Percentiles rank a stretch among this genome's conserved stretches.
These are phyloP conservation scores for Pythium aristosporum DNA, from an alignment of 352 stramenopile genomes.

Conservation along the genomic window DNA sequence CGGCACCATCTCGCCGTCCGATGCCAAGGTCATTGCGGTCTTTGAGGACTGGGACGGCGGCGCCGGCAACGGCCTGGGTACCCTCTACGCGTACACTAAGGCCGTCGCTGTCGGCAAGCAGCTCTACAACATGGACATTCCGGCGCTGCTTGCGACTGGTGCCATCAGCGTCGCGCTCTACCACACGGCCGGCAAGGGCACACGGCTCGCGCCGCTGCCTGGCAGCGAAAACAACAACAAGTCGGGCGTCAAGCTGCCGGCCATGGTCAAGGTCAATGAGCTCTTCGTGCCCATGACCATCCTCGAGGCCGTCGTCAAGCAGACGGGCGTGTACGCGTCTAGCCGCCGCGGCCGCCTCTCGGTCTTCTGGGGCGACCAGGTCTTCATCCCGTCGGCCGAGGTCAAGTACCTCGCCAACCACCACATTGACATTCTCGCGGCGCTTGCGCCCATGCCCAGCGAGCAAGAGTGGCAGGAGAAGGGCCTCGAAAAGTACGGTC, in stretches of 20 bases:
- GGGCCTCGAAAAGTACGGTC: conserved; percentile 97
- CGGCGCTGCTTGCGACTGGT: conserved; percentile 58
- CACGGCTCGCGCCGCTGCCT: conserved; percentile 94
- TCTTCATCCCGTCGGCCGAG: conserved; percentile 94
- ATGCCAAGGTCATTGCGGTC: conserved; percentile 94
- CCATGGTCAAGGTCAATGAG: conserved; percentile 88
- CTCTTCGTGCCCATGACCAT: conserved; percentile 94
- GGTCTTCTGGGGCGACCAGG: conserved; percentile 99
- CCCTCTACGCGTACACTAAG: conserved; percentile 96
- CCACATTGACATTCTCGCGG: conserved; percentile 98
- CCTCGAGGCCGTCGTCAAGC: conserved; percentile 97
- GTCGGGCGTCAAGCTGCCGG: conserved; percentile 97
- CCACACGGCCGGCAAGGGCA: conserved; percentile 98
- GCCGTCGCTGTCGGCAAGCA: conserved; percentile 84
- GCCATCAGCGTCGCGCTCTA: conserved; percentile 94
- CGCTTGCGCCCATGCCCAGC: conserved; percentile 91
- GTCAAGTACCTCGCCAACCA: conserved; percentile 94
- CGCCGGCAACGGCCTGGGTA: conserved; percentile 95
- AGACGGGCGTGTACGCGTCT: conserved; percentile 96
- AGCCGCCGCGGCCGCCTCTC: conserved; percentile 93
- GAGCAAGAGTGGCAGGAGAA: conserved; percentile 94
- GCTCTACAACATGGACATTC: conserved; percentile 88
- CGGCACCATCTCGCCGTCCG: conserved; percentile 72
- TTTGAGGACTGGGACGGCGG: conserved; percentile 96
- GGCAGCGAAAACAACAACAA: conserved; percentile 99